phyloP scores from a whole-genome alignment of 305 asterid genomes.

The Ilex paraguariensis region DNA sequence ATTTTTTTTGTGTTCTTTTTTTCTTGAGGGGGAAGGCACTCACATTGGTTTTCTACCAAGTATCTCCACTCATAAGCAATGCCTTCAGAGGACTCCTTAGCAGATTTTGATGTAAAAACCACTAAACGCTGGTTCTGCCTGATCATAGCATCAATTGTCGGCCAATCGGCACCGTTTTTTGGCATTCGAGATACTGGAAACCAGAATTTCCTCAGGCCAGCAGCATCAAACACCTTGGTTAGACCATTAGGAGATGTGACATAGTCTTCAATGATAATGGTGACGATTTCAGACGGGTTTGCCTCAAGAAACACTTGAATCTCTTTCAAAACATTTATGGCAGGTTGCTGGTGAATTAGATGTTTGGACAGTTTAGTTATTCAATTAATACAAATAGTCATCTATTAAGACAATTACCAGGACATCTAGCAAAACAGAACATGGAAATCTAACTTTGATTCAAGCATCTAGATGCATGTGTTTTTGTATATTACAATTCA shows the following conservation, averaged over 20 bases:
- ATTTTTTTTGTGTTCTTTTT: too few relatives aligned
- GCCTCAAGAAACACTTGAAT: conserved; percentile 56
- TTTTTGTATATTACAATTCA: neutral
- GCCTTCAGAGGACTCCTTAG: conserved; percentile 62
- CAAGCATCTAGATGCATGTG: neutral
- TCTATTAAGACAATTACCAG: conserved; percentile 1
- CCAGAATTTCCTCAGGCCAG: conserved; percentile 67
- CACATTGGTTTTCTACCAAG: conserved; percentile 86
- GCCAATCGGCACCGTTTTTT: conserved; percentile 78
- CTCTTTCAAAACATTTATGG: conserved; percentile 69
- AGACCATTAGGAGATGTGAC: conserved; percentile 76
- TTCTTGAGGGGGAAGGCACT: conserved; percentile 11
- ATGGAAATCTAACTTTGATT: too few relatives aligned
- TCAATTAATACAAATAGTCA: conserved; percentile 12
- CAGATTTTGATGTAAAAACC: conserved; percentile 79
- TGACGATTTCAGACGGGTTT: conserved; percentile 73
- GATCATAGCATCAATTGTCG: conserved; percentile 75
- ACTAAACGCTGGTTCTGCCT: conserved; percentile 71
- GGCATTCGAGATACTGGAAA: conserved; percentile 88
- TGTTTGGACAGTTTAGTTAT: neutral
- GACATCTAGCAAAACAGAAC: too few relatives aligned
- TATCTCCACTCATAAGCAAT: conserved; percentile 88
- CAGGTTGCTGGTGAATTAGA: conserved; percentile 53
- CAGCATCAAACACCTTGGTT: conserved; percentile 50
- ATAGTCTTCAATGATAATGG: conserved; percentile 76